Evolutionary conservation across 2,329 filamentous ascomycete genomes (phyloP).

Genomic region (Ascochyta koolunga): DNA sequence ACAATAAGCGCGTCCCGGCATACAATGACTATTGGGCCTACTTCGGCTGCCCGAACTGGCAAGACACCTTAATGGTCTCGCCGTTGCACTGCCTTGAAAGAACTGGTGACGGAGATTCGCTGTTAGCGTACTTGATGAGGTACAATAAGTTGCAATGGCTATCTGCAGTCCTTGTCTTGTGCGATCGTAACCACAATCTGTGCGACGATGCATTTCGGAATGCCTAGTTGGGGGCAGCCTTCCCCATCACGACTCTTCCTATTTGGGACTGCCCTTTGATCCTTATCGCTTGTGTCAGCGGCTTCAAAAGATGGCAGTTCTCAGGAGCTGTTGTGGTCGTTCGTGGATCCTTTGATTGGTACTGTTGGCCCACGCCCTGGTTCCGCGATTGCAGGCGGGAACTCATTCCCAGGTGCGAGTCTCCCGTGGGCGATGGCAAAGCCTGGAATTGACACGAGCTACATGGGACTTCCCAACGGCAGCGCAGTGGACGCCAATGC

Average conservation of each 20-base stretch:
- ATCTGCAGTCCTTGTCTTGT: not conserved
- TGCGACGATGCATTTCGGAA: not conserved
- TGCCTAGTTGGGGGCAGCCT: not conserved
- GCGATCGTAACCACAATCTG: not conserved
- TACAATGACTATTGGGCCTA: not conserved
- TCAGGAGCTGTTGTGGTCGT: not conserved
- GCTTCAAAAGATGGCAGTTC: not conserved
- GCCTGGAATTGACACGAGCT: conserved; percentile 32
- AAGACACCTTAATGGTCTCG: not conserved
- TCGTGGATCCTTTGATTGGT: conserved; percentile 51
- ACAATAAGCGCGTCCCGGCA: no score
- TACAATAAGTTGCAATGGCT: not conserved
- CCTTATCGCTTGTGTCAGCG: not conserved
- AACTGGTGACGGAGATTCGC: not conserved
- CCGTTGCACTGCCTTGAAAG: not conserved
- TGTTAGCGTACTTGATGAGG: not conserved
- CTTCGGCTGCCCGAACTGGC: not conserved
- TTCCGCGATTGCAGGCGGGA: conserved; percentile 28
- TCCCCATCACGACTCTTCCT: not conserved
- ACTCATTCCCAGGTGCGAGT: conserved; percentile 34
- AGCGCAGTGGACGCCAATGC: conserved; percentile 29
- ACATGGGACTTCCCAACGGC: conserved; percentile 22
- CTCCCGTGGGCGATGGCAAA: conserved; percentile 38
- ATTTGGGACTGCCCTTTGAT: not conserved
- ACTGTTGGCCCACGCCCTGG: conserved; percentile 48